Conservation (phyloP, 177 flowering plant genomes). For the Telopea speciosissima region DNA sequence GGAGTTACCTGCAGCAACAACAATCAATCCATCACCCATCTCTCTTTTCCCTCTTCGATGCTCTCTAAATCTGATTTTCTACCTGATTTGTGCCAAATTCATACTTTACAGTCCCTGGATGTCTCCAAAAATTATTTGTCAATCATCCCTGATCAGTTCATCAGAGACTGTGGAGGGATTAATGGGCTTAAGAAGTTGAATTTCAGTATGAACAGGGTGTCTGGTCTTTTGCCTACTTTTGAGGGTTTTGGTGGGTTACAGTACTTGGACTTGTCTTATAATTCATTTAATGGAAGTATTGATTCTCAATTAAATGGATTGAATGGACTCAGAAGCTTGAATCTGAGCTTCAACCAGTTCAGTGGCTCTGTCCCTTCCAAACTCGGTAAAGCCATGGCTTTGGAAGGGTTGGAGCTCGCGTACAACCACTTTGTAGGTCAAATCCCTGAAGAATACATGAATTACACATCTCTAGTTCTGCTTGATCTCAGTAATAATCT, state of each 20-base stretch:
- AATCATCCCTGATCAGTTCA: constrained; percentile 39
- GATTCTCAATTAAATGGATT: constrained; percentile 38
- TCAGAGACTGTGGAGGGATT: constrained; percentile 35
- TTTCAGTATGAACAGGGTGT: constrained; percentile 43
- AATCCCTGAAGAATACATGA: constrained; percentile 32
- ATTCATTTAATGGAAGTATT: constrained; percentile 38
- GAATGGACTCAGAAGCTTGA: constrained; percentile 35
- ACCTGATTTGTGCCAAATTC: constrained; percentile 36
- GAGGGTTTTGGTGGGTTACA: constrained; percentile 38
- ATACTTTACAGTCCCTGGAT: constrained; percentile 41
- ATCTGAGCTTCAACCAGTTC: constrained; percentile 38
- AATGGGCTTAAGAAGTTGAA: constrained; percentile 38
- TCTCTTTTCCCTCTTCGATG: constrained; percentile 30
- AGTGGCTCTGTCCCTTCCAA: constrained; percentile 40
- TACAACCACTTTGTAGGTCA: constrained; percentile 26
- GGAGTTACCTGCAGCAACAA: constrained; percentile 39
- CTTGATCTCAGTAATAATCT: constrained; percentile 48
- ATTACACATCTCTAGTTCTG: constrained; percentile 23
- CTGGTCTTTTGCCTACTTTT: constrained; percentile 40
- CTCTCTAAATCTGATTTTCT: constrained; percentile 34
- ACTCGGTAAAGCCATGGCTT: constrained; percentile 32
- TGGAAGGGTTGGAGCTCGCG: constrained; percentile 47
- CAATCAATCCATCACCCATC: constrained; percentile 23
- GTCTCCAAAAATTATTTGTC: constrained; percentile 41
- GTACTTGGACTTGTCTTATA: constrained; percentile 49